Evolutionary conservation across 163 green algal species (phyloP).

Genomic region (Coccomyxa subellipsoidea): DNA sequence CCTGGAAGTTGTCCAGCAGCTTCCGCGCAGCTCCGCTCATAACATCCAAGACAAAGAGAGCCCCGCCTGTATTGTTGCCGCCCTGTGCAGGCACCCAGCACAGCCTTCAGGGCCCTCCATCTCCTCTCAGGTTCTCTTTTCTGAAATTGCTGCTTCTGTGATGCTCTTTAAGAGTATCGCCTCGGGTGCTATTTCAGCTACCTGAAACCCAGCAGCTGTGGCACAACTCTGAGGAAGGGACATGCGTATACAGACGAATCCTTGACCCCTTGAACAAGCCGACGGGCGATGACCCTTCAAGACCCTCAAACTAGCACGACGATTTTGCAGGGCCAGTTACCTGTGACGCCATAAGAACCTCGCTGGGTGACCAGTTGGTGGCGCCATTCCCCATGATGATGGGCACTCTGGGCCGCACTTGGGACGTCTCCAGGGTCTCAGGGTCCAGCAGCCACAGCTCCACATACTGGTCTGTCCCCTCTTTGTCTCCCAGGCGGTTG

Average conservation of each 20-base stretch:
- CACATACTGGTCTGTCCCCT: not conserved
- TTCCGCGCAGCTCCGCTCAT: not conserved
- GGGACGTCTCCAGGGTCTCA: not conserved
- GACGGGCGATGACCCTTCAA: too few relatives aligned
- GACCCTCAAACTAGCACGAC: not conserved
- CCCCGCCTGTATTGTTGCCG: not conserved
- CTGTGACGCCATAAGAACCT: not conserved
- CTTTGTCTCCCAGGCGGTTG: not conserved
- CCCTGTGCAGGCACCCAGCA: not conserved
- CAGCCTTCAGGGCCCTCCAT: too few relatives aligned
- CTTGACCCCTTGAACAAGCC: too few relatives aligned
- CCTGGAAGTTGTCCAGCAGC: conserved; percentile 6
- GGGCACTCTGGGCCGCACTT: not conserved
- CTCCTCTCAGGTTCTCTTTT: too few relatives aligned
- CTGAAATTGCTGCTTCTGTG: too few relatives aligned
- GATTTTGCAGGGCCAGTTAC: not conserved
- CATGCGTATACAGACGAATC: too few relatives aligned
- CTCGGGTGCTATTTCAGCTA: too few relatives aligned
- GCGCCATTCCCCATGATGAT: not conserved
- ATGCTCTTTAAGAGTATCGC: too few relatives aligned
- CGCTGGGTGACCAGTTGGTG: not conserved
- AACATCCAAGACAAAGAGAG: not conserved
- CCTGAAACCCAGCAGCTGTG: too few relatives aligned
- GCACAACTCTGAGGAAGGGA: too few relatives aligned
- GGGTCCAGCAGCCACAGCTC: conserved; percentile 1